Conservation (phyloP, 2,329 filamentous ascomycete genomes). For the Phoma sp. region DNA sequence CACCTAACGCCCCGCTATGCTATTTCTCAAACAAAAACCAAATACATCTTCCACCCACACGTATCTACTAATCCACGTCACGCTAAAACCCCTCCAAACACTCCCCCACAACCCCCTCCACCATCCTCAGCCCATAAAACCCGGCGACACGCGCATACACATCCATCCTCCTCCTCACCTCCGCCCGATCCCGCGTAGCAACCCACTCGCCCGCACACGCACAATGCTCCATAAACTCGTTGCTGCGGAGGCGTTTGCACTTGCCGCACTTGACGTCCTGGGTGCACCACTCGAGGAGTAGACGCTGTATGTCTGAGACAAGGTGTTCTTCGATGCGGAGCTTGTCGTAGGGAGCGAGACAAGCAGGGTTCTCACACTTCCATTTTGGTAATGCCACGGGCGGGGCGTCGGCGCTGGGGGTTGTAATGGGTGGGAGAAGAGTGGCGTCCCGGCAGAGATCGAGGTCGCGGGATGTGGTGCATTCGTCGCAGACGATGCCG, state of each 20-base stretch:
- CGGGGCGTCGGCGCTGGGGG: conserved; percentile 38
- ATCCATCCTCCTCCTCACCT: conserved; percentile 68
- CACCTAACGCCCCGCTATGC: too few relatives aligned
- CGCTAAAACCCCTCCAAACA: conserved; percentile 61
- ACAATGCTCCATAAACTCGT: conserved; percentile 97
- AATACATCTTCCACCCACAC: too few relatives aligned
- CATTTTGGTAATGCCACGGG: conserved; percentile 67
- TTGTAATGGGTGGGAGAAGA: conserved; percentile 67
- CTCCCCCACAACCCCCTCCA: conserved; percentile 75
- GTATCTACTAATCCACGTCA: too few relatives aligned
- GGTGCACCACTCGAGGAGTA: conserved; percentile 80
- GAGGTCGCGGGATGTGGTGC: conserved; percentile 85
- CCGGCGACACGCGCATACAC: conserved; percentile 78
- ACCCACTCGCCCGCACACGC: conserved; percentile 88
- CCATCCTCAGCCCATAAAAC: conserved; percentile 83
- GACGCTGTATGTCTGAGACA: conserved; percentile 76
- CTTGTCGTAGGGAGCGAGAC: conserved; percentile 77
- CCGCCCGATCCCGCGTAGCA: conserved; percentile 71
- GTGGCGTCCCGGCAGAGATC: conserved; percentile 92
- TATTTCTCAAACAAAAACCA: too few relatives aligned
- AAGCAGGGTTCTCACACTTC: conserved; percentile 72
- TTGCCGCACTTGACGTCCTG: conserved; percentile 91
- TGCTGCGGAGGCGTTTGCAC: conserved; percentile 71
- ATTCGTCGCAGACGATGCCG: conserved; percentile 86
- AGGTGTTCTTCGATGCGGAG: conserved; percentile 84